Conservation (phyloP, 345 rosid species). For the Salix viminalis region DNA sequence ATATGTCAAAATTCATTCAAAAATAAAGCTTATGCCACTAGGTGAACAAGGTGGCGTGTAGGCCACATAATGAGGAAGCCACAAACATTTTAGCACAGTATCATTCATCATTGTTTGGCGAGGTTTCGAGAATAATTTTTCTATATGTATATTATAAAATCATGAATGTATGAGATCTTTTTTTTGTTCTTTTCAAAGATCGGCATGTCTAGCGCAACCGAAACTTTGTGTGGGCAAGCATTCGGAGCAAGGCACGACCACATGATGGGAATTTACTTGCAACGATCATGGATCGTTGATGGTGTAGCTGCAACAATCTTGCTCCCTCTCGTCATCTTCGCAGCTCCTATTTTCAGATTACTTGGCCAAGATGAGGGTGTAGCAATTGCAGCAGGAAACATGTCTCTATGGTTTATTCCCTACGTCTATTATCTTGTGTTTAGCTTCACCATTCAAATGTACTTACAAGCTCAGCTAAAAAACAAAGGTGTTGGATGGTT, state of each 20-base stretch:
- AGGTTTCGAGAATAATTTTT: too few relatives aligned
- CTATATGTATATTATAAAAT: too few relatives aligned
- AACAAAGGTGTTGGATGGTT: conserved; percentile 30
- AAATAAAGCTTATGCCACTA: too few relatives aligned
- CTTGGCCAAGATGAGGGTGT: background rate
- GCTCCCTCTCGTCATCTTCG: conserved; percentile 12
- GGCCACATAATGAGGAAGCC: too few relatives aligned
- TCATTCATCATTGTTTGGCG: too few relatives aligned
- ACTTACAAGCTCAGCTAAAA: conserved; percentile 37
- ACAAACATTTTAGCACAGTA: too few relatives aligned
- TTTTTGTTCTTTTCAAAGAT: conserved; percentile 6
- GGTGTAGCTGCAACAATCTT: background rate
- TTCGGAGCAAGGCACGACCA: conserved; percentile 33
- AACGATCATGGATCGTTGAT: conserved; percentile 24
- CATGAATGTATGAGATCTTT: too few relatives aligned
- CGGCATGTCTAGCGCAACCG: conserved; percentile 42
- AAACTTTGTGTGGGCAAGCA: conserved; percentile 41
- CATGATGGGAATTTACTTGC: conserved; percentile 35
- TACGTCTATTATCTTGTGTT: background rate
- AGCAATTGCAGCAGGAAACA: background rate
- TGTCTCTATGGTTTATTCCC: conserved; percentile 16
- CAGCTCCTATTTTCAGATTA: background rate
- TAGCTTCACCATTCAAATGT: conserved; percentile 26
- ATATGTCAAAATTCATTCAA: too few relatives aligned
- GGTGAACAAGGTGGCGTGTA: too few relatives aligned